Base-by-base conservation (phyloP, 768 basidiomycete genomes). In the Gymnopilus dilepis region DNA sequence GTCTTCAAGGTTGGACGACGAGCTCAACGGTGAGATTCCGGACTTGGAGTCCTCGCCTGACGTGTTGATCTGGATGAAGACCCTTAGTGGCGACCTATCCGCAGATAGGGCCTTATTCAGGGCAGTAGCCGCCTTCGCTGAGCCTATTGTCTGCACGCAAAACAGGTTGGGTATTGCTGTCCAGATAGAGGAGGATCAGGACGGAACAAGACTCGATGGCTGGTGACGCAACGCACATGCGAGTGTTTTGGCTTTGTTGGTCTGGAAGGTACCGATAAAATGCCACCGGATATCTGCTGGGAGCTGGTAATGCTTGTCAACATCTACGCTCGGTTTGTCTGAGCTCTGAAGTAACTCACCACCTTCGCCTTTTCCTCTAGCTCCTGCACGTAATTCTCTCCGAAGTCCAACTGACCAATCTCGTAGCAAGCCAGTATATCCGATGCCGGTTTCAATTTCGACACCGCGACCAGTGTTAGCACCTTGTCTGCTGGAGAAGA, bases 351-450 rank as follows among this genome's bases (percentile, higher is more conserved):
- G 5, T 17, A 5, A 76, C 84, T 63, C 72, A 92, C 91, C 69
- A 83, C 78, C 60, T 77, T 78, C 0, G 95, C 93, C 72, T 97
- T 97, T 31, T 94, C 94, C 38, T 87, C 89, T 62, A 99, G 75
- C 69, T 99, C 96, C 66, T 96, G 91, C 11, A 95, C 94, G 70
- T 98, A 99, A 73, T 99, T 99, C 78, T 99, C 97, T 6, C 97
- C 97, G 70, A 99, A 99, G 73, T 97, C 94, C 2, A 88, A 79
- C 64, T 97, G 92, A 0, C 91, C 94, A 13, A 82, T 80, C 52
- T 91, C 82, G 70, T 92, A 93, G 65, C 94, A 92, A 9, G 90
- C 90, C 26, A 87, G 79, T 61, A 99, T 87, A 74, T 99, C 97
- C 8, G 87, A 85, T 3, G 90, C 84, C 4, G 97, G 93, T 72